A percentile compares a stretch with the other conserved stretches of the same genome.
These are phyloP conservation scores for Carex myosuroides DNA, from an alignment of 176 grass and related monocot species.

Conservation along the genomic window DNA sequence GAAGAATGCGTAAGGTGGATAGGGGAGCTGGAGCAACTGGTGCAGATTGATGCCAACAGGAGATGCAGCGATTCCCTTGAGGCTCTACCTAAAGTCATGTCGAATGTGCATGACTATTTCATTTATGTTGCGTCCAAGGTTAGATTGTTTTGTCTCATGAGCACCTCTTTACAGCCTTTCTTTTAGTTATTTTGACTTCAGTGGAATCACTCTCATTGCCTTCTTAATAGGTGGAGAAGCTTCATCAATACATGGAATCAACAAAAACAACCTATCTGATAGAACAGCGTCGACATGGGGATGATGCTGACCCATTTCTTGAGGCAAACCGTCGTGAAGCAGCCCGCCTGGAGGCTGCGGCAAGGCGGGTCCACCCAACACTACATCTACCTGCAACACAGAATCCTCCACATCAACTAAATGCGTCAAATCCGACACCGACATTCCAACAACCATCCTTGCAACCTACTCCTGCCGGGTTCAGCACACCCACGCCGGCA, in stretches of 20 bases:
- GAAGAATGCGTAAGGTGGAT: slow-evolving; percentile 54
- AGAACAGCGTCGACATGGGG: slow-evolving; percentile 21
- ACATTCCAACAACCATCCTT: slow-evolving; percentile 38
- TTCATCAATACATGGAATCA: slow-evolving; percentile 65
- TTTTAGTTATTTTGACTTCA: slow-evolving; percentile 52
- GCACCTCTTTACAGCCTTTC: background rate
- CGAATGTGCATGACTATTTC: slow-evolving; percentile 73
- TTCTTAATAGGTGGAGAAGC: slow-evolving; percentile 64
- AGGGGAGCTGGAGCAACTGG: slow-evolving; percentile 63
- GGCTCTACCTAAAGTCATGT: slow-evolving; percentile 62
- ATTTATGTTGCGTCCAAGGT: slow-evolving; percentile 92
- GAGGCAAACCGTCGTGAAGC: slow-evolving; percentile 61
- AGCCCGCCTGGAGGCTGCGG: slow-evolving; percentile 46
- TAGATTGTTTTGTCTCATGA: background rate
- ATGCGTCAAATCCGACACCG: slow-evolving; percentile 25
- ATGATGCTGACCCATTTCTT: slow-evolving; percentile 68
- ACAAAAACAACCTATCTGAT: slow-evolving; percentile 49
- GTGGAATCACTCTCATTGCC: slow-evolving; percentile 41
- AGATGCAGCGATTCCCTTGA: slow-evolving; percentile 34
- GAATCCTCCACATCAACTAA: slow-evolving; percentile 19
- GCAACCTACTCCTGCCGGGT: slow-evolving; percentile 29
- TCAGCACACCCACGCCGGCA: slow-evolving; percentile 47
- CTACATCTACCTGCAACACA: slow-evolving; percentile 56
- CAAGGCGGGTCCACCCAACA: slow-evolving; percentile 55
- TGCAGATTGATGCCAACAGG: slow-evolving; percentile 47